A percentile compares a stretch with the other conserved stretches of the same genome.
Conservation (phyloP, 2,329 filamentous ascomycete genomes). For the Byssoonygena ceratinophila region DNA sequence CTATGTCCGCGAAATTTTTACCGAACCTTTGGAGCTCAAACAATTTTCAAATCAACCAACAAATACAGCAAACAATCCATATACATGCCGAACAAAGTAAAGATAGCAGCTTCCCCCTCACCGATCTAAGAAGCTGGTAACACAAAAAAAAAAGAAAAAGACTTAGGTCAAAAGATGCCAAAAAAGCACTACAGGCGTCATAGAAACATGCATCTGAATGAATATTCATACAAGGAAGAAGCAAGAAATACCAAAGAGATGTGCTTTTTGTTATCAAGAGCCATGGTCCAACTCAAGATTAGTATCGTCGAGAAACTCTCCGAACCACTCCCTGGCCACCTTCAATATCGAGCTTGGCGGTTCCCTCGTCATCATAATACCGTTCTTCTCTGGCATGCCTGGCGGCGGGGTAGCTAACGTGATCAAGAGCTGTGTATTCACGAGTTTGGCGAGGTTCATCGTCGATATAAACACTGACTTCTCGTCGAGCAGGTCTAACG, state of each 20-base stretch:
- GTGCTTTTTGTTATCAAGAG: background rate
- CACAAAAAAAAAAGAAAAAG: too few relatives aligned
- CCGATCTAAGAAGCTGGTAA: too few relatives aligned
- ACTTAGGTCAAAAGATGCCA: background rate
- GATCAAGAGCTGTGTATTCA: constrained; percentile 41
- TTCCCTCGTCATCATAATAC: constrained; percentile 30
- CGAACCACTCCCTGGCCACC: constrained; percentile 25
- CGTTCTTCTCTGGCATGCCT: constrained; percentile 28
- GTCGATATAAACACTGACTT: constrained; percentile 35
- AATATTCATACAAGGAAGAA: background rate
- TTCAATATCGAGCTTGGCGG: constrained; percentile 26
- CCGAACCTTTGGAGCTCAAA: too few relatives aligned
- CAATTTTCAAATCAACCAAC: too few relatives aligned
- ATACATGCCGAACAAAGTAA: background rate
- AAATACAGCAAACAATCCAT: too few relatives aligned
- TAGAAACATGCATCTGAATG: background rate
- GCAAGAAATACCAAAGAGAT: background rate
- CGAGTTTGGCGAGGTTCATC: constrained; percentile 32
- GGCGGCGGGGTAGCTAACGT: constrained; percentile 32
- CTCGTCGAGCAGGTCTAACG: constrained; percentile 34
- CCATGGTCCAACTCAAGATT: constrained; percentile 12
- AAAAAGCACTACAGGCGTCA: background rate
- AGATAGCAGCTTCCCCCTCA: too few relatives aligned
- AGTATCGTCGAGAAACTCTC: constrained; percentile 28
- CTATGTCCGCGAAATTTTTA: too few relatives aligned